Evolutionary conservation across 495 filamentous ascomycete species (phyloP).

Genomic region (Neurospora cerealis): DNA sequence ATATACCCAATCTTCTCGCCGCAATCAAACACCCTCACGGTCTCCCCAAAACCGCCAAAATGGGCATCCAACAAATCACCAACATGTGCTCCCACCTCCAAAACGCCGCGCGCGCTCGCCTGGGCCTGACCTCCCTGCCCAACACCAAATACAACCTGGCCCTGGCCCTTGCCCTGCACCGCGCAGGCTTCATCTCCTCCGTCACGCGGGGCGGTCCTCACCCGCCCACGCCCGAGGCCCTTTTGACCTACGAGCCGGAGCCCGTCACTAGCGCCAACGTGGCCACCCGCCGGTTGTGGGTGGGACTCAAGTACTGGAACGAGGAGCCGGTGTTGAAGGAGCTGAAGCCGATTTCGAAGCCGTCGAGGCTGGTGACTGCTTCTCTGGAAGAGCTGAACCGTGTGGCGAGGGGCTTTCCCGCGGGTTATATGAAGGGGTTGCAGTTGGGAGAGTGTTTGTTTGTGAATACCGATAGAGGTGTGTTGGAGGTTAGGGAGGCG

Average conservation of each 20-base stretch:
- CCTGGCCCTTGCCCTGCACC: constrained; percentile 69
- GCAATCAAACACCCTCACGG: too few species aligned
- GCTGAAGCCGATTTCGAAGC: constrained; percentile 63
- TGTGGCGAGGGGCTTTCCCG: constrained; percentile 56
- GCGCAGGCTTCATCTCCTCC: constrained; percentile 68
- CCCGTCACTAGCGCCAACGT: constrained; percentile 71
- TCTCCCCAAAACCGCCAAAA: constrained; percentile 25
- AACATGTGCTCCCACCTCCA: constrained; percentile 88
- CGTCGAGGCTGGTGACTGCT: constrained; percentile 62
- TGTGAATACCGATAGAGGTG: constrained; percentile 65
- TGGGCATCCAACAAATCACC: constrained; percentile 78
- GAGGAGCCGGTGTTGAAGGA: constrained; percentile 71
- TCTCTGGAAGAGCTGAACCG: constrained; percentile 46
- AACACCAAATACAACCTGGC: constrained; percentile 70
- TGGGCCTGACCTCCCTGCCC: constrained; percentile 80
- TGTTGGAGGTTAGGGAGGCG: constrained; percentile 81
- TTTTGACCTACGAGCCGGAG: constrained; percentile 35
- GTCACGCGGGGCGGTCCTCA: constrained; percentile 67
- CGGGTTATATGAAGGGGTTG: constrained; percentile 58
- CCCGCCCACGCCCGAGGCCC: constrained; percentile 49
- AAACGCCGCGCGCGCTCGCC: constrained; percentile 78
- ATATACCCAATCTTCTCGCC: too few species aligned
- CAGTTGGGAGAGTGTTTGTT: constrained; percentile 79
- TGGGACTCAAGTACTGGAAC: constrained; percentile 90
- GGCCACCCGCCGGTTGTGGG: constrained; percentile 69